Percentiles rank a stretch among this genome's conserved stretches.
Evolutionary conservation across 1,284 basidiomycete species (phyloP).

Genomic region (Polyporus tsugae): DNA sequence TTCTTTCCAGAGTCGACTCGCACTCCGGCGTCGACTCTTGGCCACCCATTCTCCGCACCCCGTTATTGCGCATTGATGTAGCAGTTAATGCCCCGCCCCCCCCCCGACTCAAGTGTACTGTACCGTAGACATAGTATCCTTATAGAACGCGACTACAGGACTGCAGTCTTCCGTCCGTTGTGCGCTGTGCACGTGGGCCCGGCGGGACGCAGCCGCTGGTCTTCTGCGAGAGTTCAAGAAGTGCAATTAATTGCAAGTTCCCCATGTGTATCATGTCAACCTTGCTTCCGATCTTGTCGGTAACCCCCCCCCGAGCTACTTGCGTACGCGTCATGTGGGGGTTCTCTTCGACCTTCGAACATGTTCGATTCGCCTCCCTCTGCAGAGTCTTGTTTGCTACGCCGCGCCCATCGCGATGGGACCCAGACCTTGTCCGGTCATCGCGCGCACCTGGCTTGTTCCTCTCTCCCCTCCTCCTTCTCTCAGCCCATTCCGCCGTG

Average conservation of each 20-base stretch:
- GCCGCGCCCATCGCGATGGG: neutral
- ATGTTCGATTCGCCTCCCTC: neutral
- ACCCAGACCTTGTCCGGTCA: neutral
- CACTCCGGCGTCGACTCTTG: neutral
- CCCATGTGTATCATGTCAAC: too few relatives aligned
- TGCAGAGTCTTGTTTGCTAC: neutral
- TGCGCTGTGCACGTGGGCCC: too few relatives aligned
- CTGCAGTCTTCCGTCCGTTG: neutral
- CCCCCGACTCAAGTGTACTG: neutral
- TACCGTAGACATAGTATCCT: neutral
- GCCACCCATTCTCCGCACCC: neutral
- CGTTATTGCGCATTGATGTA: conserved; percentile 4
- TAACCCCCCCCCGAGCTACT: neutral
- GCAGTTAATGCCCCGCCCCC: neutral
- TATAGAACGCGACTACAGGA: conserved; percentile 1
- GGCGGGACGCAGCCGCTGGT: too few relatives aligned
- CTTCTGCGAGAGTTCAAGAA: too few relatives aligned
- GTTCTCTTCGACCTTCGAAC: neutral
- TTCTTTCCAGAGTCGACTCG: neutral
- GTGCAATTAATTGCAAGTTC: too few relatives aligned
- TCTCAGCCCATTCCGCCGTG: too few relatives aligned
- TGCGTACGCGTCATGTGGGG: neutral
- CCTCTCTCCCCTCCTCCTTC: too few relatives aligned
- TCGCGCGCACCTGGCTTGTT: neutral
- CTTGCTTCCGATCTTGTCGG: neutral